Evolutionary conservation across 257 asterid genomes (phyloP).

Genomic region (Fraxinus cuspidata): DNA sequence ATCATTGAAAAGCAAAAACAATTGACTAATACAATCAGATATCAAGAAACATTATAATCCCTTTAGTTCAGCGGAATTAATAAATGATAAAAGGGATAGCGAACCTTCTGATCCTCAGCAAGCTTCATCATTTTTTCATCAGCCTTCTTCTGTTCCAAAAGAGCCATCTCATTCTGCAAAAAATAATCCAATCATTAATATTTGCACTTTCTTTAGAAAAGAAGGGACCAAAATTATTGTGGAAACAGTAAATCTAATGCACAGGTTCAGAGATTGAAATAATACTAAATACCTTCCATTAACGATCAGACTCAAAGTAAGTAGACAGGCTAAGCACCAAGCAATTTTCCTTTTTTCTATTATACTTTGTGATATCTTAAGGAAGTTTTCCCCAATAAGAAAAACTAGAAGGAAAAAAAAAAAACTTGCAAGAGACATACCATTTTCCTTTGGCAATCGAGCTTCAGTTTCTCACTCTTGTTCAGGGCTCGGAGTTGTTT

Average conservation of each 20-base stretch:
- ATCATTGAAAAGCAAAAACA: conserved; percentile 25
- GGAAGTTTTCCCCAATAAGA: conserved; percentile 8
- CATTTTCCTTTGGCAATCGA: conserved; percentile 56
- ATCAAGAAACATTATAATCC: conserved; percentile 13
- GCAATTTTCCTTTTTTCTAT: neutral
- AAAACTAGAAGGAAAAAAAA: neutral
- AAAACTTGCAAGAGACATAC: conserved; percentile 38
- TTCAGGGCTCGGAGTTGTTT: conserved; percentile 52
- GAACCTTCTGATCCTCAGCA: conserved; percentile 76
- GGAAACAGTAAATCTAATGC: conserved; percentile 14
- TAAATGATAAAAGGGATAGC: conserved; percentile 20
- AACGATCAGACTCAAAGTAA: neutral
- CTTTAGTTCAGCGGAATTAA: neutral
- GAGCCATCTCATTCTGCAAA: conserved; percentile 74
- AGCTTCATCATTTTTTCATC: conserved; percentile 57
- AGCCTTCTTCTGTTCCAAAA: conserved; percentile 62
- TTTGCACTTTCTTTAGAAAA: neutral
- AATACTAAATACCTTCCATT: neutral
- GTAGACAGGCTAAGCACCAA: conserved; percentile 8
- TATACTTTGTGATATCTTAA: conserved; percentile 14
- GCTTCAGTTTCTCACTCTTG: conserved; percentile 62
- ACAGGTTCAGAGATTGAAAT: neutral
- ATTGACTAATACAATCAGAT: conserved; percentile 6
- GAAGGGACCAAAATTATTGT: conserved; percentile 17
- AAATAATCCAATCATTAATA: conserved; percentile 22